A percentile compares a stretch with the other conserved stretches of the same genome.
These are phyloP conservation scores for Malus asiatica DNA, from an alignment of 306 rosid species.

Conservation along the genomic window DNA sequence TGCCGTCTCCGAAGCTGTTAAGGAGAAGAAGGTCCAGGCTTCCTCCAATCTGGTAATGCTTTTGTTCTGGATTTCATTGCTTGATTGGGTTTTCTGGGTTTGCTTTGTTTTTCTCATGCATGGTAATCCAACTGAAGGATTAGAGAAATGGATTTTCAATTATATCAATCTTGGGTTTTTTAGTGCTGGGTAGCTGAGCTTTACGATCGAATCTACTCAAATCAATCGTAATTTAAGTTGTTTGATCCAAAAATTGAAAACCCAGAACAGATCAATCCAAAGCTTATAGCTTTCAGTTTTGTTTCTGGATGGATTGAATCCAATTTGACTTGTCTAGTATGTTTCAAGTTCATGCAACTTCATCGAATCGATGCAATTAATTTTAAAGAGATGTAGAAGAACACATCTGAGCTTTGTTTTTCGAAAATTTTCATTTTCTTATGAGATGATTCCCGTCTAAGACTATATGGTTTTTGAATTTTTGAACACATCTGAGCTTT, in stretches of 20 bases:
- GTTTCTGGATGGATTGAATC: neutral
- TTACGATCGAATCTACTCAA: neutral
- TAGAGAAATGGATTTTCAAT: neutral
- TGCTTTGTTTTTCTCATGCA: neutral
- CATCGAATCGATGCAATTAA: neutral
- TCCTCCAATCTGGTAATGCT: slow-evolving; percentile 51
- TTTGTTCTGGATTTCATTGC: neutral
- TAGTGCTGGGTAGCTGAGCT: neutral
- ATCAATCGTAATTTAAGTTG: neutral
- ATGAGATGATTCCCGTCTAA: neutral
- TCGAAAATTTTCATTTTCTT: neutral
- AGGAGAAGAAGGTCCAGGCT: slow-evolving; percentile 44
- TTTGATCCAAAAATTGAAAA: slow-evolving; percentile 4
- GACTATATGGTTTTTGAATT: slow-evolving; percentile 15
- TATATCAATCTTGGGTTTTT: neutral
- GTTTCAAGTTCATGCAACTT: neutral
- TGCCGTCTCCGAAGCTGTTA: slow-evolving; percentile 58
- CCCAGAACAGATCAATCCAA: neutral
- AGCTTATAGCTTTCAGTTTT: slow-evolving; percentile 1
- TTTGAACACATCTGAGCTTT: neutral
- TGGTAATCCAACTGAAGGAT: neutral
- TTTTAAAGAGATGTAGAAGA: neutral
- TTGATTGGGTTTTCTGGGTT: neutral
- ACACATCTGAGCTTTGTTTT: neutral
- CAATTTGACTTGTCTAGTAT: neutral